Evolutionary conservation across 306 rosid species (phyloP), one percentile per base, ranked within the genome.

Genomic region (Dryas alaskensis): DNA sequence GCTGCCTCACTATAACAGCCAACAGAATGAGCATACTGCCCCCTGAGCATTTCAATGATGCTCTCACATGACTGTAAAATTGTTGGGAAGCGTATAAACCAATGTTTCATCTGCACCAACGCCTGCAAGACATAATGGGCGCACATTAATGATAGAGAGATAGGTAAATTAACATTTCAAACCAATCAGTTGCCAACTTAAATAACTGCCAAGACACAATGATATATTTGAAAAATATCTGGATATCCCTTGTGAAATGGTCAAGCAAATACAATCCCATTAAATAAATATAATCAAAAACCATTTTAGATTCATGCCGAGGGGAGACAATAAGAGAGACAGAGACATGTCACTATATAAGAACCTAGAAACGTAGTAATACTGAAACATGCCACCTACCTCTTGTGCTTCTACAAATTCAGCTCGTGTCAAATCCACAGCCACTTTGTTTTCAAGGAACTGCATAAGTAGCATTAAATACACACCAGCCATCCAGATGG

Each of bases 401-500:
- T 89, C 91, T 80, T 94, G 98, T 27, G 98, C 98, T 81, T 89
- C 96, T 59, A 88, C 92, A 69, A 88, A 91, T 60, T 91, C 98
- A 40, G 98, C 88, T 45, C 96, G 89, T 10, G 98, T 94, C 80
- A 94, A 86, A 74, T 91, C 98, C 75, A 94, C 78, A 53, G 94
- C 97, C 78, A 91, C 98, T 88, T 91, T 94, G 85, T 94, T 94
- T 86, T 94, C 98, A 75, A 91, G 94, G 85, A 94, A 88, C 77
- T 94, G 98, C 94, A 94, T 88, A 31, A 91, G 85, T 69, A 94
- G 82, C 95, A 86, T 94, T 59, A 94, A 83, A 87, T 94, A 94
- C 79, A 94, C 97, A 62, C 97, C 97, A 74, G 97, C 95, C 96
- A 89, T 94, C 97, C 94, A 91, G 83, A 91, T 94, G 73, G 96